Percentiles rank a stretch among this genome's conserved stretches.
Evolutionary conservation across 2,329 filamentous ascomycete species (phyloP).

Genomic region (Talaromyces funiculosus): DNA sequence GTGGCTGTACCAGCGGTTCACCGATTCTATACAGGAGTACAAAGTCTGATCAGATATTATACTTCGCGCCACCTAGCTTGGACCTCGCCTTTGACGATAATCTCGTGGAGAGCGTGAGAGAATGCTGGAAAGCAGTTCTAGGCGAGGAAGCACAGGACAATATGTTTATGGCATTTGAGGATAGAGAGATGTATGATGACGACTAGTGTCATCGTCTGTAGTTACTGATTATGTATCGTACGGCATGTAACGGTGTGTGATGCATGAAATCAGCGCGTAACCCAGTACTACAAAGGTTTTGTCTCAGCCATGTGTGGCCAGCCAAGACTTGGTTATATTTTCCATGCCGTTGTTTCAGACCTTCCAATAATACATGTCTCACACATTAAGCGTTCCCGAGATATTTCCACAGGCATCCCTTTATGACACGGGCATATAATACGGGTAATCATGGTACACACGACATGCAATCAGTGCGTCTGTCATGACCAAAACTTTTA

Average conservation of each 20-base stretch:
- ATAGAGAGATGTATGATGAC: constrained; percentile 46
- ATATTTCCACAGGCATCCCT: not conserved
- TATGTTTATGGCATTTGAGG: constrained; percentile 72
- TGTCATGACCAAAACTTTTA: not conserved
- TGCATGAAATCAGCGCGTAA: not conserved
- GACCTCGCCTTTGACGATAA: constrained; percentile 71
- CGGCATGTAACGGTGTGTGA: not conserved
- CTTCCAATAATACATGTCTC: not conserved
- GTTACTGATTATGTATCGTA: not conserved
- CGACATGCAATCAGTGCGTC: not conserved
- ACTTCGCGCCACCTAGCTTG: constrained; percentile 55
- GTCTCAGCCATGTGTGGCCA: not conserved
- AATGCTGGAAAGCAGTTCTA: constrained; percentile 63
- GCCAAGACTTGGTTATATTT: not conserved
- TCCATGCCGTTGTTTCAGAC: not conserved
- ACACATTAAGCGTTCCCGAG: not conserved
- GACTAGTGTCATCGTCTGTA: not conserved
- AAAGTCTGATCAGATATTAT: constrained; percentile 43
- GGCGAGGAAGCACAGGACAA: constrained; percentile 46
- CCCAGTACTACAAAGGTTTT: not conserved
- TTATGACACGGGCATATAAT: not conserved
- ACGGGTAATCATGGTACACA: not conserved
- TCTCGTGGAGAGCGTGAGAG: constrained; percentile 59
- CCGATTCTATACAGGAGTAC: constrained; percentile 16
- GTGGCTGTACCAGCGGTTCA: constrained; percentile 11